phyloP scores from a whole-genome alignment of 1,139 yeast species.

The Zygoascus sp. region DNA sequence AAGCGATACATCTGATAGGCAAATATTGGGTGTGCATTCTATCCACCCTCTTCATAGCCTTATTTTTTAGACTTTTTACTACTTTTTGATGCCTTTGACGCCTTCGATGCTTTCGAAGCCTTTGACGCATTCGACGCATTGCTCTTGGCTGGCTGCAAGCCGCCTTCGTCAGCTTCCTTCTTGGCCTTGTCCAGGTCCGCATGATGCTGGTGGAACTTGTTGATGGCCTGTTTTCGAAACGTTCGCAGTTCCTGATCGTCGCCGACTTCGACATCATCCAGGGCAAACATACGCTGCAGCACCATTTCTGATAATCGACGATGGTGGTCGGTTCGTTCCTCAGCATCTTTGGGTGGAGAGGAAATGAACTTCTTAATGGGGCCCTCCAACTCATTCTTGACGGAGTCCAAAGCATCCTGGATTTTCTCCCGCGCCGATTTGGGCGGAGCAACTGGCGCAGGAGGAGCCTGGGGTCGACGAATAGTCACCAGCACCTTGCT shows the following conservation, averaged over 20 bases:
- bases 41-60: neutral
- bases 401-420: constrained; percentile 27
- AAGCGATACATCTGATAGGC: too few species aligned
- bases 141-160: neutral
- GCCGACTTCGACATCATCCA: constrained; percentile 39
- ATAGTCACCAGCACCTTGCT: constrained; percentile 31
- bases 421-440: constrained; percentile 31
- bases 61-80: neutral
- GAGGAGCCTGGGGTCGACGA: constrained; percentile 8
- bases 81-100: neutral
- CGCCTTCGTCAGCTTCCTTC: constrained; percentile 7
- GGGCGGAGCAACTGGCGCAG: constrained; percentile 19
- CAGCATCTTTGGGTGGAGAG: constrained; percentile 28
- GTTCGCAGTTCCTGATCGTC: constrained; percentile 36
- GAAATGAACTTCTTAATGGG: constrained; percentile 31
- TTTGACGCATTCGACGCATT: neutral
- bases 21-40: neutral
- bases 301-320: constrained; percentile 37
- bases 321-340: constrained; percentile 33
- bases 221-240: constrained; percentile 37
- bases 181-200: constrained; percentile 28
- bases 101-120: neutral
- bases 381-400: constrained; percentile 31
- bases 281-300: constrained; percentile 37
- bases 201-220: constrained; percentile 36